phyloP scores from a whole-genome alignment of 352 stramenopile genomes.

The Phytophthora agathidicida region DNA sequence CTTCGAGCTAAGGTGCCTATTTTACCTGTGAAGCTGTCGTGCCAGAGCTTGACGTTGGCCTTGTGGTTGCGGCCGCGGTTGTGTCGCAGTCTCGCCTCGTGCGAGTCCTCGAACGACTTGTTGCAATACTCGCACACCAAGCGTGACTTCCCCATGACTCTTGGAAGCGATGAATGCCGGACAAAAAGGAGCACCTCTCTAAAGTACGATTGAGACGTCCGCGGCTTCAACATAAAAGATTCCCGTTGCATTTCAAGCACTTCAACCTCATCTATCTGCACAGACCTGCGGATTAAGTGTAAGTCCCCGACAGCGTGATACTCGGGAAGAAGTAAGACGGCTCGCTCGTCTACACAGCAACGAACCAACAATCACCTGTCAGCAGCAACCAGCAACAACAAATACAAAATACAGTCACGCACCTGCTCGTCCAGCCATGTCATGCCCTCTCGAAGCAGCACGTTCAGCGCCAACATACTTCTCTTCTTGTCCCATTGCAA shows the following conservation, averaged over 20 bases:
- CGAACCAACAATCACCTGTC: slow-evolving; percentile 1
- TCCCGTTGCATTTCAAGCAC: slow-evolving; percentile 2
- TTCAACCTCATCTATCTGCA: slow-evolving; percentile 9
- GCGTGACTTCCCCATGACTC: slow-evolving; percentile 56
- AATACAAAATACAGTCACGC: neutral
- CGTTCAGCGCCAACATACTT: slow-evolving; percentile 90
- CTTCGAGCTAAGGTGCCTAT: neutral
- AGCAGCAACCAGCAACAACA: neutral
- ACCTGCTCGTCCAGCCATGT: slow-evolving; percentile 96
- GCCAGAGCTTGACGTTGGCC: slow-evolving; percentile 87
- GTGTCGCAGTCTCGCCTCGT: slow-evolving; percentile 71
- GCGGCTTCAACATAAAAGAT: slow-evolving; percentile 10
- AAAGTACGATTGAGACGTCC: slow-evolving; percentile 44
- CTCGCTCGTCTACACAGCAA: slow-evolving; percentile 46
- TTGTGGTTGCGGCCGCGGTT: slow-evolving; percentile 75
- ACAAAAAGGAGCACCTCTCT: neutral
- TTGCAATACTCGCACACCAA: slow-evolving; percentile 84
- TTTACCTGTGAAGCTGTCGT: slow-evolving; percentile 77
- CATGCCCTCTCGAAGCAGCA: slow-evolving; percentile 95
- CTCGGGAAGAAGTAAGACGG: slow-evolving; percentile 88
- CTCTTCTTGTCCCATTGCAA: slow-evolving; percentile 93
- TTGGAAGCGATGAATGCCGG: neutral
- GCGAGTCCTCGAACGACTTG: slow-evolving; percentile 82
- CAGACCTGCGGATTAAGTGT: slow-evolving; percentile 48
- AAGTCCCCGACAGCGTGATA: slow-evolving; percentile 81